A percentile compares a stretch with the other conserved stretches of the same genome.
phyloP scores from a whole-genome alignment of 2,329 filamentous ascomycete species.

The Neopestalotiopsis rosae region DNA sequence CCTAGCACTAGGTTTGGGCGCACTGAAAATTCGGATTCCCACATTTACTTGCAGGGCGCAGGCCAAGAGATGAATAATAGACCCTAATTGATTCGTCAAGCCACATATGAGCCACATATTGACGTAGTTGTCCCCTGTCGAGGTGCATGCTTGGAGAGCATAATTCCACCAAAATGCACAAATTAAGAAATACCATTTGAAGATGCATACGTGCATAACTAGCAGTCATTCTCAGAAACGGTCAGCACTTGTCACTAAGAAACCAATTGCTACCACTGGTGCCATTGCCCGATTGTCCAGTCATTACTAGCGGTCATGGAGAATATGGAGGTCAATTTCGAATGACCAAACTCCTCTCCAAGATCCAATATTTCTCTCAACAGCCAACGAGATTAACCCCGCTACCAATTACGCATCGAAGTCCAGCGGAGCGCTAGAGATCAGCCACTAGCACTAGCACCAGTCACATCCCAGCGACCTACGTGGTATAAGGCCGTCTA shows the following conservation, averaged over 20 bases:
- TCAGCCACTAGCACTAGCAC: slow-evolving; percentile 1
- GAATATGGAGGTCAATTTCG: too few relatives aligned
- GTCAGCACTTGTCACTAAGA: too few relatives aligned
- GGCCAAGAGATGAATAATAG: not conserved
- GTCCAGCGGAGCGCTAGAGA: not conserved
- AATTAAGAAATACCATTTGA: not conserved
- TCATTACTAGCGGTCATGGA: too few relatives aligned
- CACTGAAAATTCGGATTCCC: not conserved
- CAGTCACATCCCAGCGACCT: not conserved
- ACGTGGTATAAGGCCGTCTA: not conserved
- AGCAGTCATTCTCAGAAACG: not conserved
- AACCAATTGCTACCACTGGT: too few relatives aligned
- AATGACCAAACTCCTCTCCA: not conserved
- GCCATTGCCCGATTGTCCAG: too few relatives aligned
- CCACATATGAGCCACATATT: not conserved
- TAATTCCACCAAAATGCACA: not conserved
- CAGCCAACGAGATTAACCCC: not conserved
- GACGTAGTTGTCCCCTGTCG: not conserved
- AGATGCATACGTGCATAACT: not conserved
- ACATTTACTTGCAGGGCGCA: not conserved
- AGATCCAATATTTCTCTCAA: not conserved
- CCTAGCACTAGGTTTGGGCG: slow-evolving; percentile 2
- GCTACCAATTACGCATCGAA: not conserved
- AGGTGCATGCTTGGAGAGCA: not conserved
- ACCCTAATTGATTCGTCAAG: not conserved